phyloP scores from a whole-genome alignment of 164 flowering plant species.

The Nymphaea colorata region DNA sequence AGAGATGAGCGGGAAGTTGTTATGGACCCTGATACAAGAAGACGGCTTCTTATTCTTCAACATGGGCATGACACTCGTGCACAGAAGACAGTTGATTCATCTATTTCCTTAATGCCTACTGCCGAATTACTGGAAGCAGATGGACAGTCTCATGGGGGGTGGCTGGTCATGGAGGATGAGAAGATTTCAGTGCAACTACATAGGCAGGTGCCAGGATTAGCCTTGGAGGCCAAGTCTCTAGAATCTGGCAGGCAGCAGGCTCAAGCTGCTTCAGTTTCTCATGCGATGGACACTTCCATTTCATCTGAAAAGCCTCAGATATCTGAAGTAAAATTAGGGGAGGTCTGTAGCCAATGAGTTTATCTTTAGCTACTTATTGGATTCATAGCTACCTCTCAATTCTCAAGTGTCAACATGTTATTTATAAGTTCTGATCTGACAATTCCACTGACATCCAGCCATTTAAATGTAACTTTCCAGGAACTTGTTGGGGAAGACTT shows the following conservation, averaged over 20 bases:
- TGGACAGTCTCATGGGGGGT: conserved; percentile 38
- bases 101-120: conserved; percentile 35
- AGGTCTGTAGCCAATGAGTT: conserved; percentile 28
- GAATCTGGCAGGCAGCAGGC: conserved; percentile 28
- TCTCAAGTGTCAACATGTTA: neutral
- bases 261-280: conserved; percentile 17
- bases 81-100: conserved; percentile 33
- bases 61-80: conserved; percentile 33
- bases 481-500: conserved; percentile 20
- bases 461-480: conserved; percentile 20
- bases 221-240: conserved; percentile 22
- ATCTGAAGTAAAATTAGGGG: conserved; percentile 37
- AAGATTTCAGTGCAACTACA: conserved; percentile 13
- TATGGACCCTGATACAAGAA: conserved; percentile 26
- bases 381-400: neutral
- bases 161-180: conserved; percentile 53
- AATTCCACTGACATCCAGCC: neutral
- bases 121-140: conserved; percentile 15
- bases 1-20: conserved; percentile 38
- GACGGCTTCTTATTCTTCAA: conserved; percentile 30
- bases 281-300: conserved; percentile 14
- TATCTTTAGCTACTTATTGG: neutral
- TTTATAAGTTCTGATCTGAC: neutral
- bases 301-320: conserved; percentile 11
- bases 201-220: conserved; percentile 18